Evolutionary conservation across 192 early-diverging fungal species (phyloP), one percentile per base, ranked within the genome.

Genomic region (Linnemannia elongata): DNA sequence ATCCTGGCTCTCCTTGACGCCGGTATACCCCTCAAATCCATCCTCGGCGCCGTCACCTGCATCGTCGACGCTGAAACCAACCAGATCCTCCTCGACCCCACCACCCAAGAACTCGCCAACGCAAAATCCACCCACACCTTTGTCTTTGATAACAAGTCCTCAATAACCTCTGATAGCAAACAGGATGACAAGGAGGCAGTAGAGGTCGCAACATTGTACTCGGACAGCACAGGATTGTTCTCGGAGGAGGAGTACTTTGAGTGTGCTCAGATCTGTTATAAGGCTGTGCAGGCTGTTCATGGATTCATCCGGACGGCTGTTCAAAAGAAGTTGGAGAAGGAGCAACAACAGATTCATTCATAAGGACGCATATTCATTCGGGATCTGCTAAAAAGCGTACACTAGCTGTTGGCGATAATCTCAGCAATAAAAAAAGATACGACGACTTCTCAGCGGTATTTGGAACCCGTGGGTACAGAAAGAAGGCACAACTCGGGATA

Each of bases 1-100:
- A 90, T 94, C 4, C 70, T 99, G 80, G 97, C 97, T 3, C 91
- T 99, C 35, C 79, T 99, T 66, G 97, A 99, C 86, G 97, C 98
- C 13, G 98, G 96, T 22, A 91, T 99, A 18, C 95, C 97, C 12
- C 83, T 99, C 75, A 95, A 91, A 60, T 84, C 90, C 13, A 92
- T 96, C 63, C 87, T 94, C 1, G 94, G 93, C 8, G 90, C 95
- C 6, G 94, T 96, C 1, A 92, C 94, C 0, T 97, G 95, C 74
- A 93, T 94, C 39, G 91, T 97, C 27, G 88, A 91, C 69, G 74
- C 84, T 33, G 82, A 95, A 30, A 91, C 91, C 18, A 78, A 83
- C 17, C 69, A 93, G 41, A 78, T 97, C 12, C 75, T 95, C 12
- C 84, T 98, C 80, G 98, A 99, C 88, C 97, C 97, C 27, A 95